Evolutionary conservation across 1,284 basidiomycete genomes (phyloP).

Genomic region (Sphagnurus paluster): DNA sequence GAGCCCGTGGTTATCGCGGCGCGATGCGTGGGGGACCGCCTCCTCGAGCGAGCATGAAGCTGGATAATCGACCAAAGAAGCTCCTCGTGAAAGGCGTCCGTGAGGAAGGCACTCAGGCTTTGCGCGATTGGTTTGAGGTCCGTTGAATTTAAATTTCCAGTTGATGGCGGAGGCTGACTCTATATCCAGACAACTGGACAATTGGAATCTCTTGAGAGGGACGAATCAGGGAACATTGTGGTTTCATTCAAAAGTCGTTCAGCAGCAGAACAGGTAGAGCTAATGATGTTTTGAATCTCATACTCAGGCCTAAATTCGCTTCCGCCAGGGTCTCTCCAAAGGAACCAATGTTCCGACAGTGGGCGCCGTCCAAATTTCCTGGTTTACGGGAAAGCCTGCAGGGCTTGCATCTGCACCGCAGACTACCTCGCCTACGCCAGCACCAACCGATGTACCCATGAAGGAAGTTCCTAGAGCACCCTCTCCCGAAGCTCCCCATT

Average conservation of each 20-base stretch:
- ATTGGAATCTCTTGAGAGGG: constrained; percentile 58
- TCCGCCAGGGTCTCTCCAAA: constrained; percentile 61
- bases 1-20: constrained; percentile 62
- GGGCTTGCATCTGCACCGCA: constrained; percentile 13
- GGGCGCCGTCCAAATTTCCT: constrained; percentile 64
- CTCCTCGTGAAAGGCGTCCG: constrained; percentile 72
- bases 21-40: constrained; percentile 63
- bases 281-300: neutral
- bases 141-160: constrained; percentile 22
- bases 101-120: constrained; percentile 54
- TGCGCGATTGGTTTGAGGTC: constrained; percentile 85
- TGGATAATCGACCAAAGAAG: constrained; percentile 89
- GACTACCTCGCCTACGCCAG: constrained; percentile 13
- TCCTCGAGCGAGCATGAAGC: constrained; percentile 68
- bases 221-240: constrained; percentile 55
- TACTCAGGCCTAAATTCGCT: neutral
- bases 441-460: constrained; percentile 6
- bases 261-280: constrained; percentile 70
- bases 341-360: constrained; percentile 62
- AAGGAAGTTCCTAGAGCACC: constrained; percentile 3
- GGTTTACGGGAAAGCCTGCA: constrained; percentile 48
- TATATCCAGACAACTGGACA: constrained; percentile 58
- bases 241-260: constrained; percentile 68
- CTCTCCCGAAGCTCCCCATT: constrained; percentile 21
- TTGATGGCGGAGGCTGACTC: constrained; percentile 3